Base-by-base conservation (phyloP, 208 protist genomes). In the Wallacemonas sp. region DNA sequence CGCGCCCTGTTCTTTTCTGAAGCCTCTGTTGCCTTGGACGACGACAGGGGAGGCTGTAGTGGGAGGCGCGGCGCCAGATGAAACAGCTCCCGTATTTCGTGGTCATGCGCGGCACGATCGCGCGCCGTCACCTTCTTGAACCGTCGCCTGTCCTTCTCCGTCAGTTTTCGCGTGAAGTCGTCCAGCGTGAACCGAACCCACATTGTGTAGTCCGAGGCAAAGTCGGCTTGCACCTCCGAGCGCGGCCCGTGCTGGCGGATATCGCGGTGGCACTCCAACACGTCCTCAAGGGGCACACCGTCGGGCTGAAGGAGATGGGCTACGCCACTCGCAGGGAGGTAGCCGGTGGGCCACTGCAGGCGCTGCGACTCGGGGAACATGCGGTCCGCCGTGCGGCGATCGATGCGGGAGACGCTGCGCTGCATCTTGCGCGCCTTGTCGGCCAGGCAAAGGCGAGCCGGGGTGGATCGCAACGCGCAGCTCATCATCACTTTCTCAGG, bases 191-290 rank as follows among this genome's bases (percentile, higher is more conserved):
- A 81, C 5, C 82, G 81, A 16, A 61, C 75, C 85, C 87, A 93
- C 66, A 93, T 52, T 17, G 74, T 78, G 73, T 93, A 91, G 64
- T 93, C 87, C 17, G 83, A 57, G 5, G 87, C 87, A 41, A 93
- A 91, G 72, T 93, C 87, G n/a, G 76, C 58, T 65, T 90, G 87
- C 49, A 90, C 43, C 24, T 87, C 83, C n/a, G 34, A 55, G 2
- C 38, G 38, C 26, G 34, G 46, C 1, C 39, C 58, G 39, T 83
- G 72, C 23, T 64, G 27, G 27, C 44, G 49, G 16, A 90, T 74
- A 24, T 91, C 85, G 21, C 58, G 48, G 44, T 82, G 66, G 68
- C 74, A 82, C 26, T 84, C 87, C 4, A 93, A 38, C 0, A 93
- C 64, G 36, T 93, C 87, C 16, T 58, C 58, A 23, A 89, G 72